Conservation (phyloP, 2,329 filamentous ascomycete genomes). For the Fusarium sp. region DNA sequence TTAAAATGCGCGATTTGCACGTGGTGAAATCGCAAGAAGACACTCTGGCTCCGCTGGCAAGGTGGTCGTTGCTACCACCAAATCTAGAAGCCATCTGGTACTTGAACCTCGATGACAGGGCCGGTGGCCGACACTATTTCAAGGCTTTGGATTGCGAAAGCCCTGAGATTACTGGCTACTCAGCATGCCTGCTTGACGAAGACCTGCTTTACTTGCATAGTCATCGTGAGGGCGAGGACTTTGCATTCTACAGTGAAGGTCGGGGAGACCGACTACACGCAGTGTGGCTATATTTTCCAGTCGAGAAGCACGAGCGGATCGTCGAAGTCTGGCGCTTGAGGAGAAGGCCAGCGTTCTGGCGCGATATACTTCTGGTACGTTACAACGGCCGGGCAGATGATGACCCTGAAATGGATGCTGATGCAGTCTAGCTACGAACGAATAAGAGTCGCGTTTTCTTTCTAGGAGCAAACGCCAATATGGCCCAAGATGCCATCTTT, state of each 20-base stretch:
- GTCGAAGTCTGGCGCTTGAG: constrained; percentile 11
- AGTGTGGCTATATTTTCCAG: constrained; percentile 13
- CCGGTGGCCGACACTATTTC: neutral
- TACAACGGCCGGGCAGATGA: too few species aligned
- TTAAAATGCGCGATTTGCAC: constrained; percentile 4
- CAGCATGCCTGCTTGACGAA: constrained; percentile 3
- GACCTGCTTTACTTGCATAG: constrained; percentile 4
- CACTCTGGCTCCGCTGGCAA: neutral
- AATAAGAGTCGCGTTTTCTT: constrained; percentile 5
- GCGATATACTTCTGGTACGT: constrained; percentile 8
- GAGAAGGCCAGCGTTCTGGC: neutral
- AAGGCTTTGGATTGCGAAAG: neutral
- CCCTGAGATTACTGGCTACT: constrained; percentile 2
- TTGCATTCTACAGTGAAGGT: neutral
- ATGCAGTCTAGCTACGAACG: constrained; percentile 1
- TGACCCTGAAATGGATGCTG: neutral
- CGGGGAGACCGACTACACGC: neutral
- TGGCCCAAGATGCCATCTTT: neutral
- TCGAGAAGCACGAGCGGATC: neutral
- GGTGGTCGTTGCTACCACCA: constrained; percentile 6
- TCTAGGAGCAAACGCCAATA: neutral
- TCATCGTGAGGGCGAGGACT: neutral
- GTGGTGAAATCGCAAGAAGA: neutral
- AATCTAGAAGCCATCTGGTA: neutral
- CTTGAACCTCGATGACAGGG: neutral